Conservation (phyloP, 345 rosid genomes). For the Erysimum cheiranthoides region DNA sequence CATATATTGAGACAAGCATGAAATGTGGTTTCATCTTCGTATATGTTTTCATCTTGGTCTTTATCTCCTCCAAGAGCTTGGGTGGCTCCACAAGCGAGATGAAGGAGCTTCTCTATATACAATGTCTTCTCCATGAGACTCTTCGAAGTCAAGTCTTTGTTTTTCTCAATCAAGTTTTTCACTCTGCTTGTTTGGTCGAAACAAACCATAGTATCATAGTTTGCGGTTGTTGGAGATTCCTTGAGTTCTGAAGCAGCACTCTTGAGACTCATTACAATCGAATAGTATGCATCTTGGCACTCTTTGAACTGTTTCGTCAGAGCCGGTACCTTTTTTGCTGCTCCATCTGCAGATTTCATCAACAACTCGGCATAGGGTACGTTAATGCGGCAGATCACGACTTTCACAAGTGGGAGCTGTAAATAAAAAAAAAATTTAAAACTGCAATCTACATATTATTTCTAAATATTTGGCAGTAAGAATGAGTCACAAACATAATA, state of each 20-base stretch:
- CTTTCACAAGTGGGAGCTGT: not conserved
- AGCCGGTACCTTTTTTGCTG: not conserved
- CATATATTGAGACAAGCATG: too few species aligned
- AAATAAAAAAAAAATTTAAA: too few species aligned
- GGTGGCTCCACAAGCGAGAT: not conserved
- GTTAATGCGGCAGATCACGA: not conserved
- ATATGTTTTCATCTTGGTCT: not conserved
- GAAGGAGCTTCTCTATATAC: not conserved
- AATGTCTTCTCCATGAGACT: not conserved
- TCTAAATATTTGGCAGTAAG: not conserved
- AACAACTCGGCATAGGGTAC: not conserved
- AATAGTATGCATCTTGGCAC: not conserved
- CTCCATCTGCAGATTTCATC: not conserved
- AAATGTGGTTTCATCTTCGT: too few species aligned
- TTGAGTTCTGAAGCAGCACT: not conserved
- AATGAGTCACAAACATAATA: not conserved
- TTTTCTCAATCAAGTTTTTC: not conserved
- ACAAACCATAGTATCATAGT: not conserved
- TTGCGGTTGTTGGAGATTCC: not conserved
- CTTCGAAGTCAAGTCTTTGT: not conserved
- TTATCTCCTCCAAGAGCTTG: not conserved
- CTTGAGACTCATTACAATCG: not conserved
- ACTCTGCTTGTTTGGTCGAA: not conserved
- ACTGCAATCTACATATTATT: not conserved
- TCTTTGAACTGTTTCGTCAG: not conserved